Base-by-base conservation (phyloP, 1,284 basidiomycete species). In the Tylopilus sp. region DNA sequence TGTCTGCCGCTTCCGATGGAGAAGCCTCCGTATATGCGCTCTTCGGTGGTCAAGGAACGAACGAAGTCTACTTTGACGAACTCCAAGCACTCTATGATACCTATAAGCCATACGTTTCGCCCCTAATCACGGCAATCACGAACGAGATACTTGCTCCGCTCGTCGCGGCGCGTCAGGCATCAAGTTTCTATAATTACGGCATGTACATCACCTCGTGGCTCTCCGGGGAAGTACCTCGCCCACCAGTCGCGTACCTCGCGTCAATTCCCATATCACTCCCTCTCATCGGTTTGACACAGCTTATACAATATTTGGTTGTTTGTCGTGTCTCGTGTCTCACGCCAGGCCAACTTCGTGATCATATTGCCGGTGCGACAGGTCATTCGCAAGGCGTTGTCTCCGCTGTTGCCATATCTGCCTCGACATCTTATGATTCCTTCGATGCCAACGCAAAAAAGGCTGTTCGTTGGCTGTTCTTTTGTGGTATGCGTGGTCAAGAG, bases 31-130 rank as follows among this genome's bases (percentile, higher is more conserved):
- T 97, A 60, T 98, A 91, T 75, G 96, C 92, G 52, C 79, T 99
- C 53, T 99, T 99, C 66, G 96, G 96, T 58, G 97, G 97, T n/a
- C 96, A 99, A 73, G 96, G 96, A 61, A 93, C 90, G 61, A 98
- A 98, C 72, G 96, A 99, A 74, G 90, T 96, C 59, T 98, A 98
- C 77, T 94, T 98, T 71, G 90, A 95, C 70, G 96, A 98, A 77
- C 84, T 99, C 20, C 91, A 97, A 75, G 78, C 78, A 41, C 85
- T 99, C 54, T 96, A 90, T 74, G 88, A 97, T 74, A 88, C 86
- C 55, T 98, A 98, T 80, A 84, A 81, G 60, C 88, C 94, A 33
- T 94, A 93, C 66, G 85, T 96, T 61, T 76, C 81, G 42, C 74
- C 86, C 35, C 84, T 92, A 76, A 74, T 97, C 61, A 67, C 79